Percentiles rank a stretch among this genome's conserved stretches.
These are phyloP conservation scores for Eucalyptus pumila DNA, from an alignment of 345 rosid genomes.

Conservation along the genomic window DNA sequence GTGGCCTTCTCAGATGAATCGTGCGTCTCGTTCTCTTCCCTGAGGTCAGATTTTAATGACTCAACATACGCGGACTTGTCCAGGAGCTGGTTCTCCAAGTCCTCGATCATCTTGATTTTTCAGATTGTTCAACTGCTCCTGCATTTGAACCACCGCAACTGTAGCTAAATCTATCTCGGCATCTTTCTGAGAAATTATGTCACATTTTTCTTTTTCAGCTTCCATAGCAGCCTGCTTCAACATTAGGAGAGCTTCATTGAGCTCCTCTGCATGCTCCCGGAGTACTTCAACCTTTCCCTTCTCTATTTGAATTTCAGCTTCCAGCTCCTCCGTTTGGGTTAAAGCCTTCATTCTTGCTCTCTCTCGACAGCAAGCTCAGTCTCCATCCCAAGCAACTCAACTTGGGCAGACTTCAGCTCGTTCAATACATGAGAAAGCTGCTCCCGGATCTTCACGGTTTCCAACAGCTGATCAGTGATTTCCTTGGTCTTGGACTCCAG, in stretches of 20 bases:
- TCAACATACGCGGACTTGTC: conserved; percentile 5
- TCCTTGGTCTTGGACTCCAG: conserved; percentile 26
- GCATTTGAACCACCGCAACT: neutral
- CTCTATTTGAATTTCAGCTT: conserved; percentile 15
- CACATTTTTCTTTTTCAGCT: conserved; percentile 5
- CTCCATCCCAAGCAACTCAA: conserved; percentile 16
- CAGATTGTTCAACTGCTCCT: conserved; percentile 8
- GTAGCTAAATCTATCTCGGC: conserved; percentile 1
- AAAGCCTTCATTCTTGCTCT: conserved; percentile 22
- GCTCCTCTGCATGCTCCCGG: neutral
- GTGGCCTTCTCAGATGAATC: conserved; percentile 4
- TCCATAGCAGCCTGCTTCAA: conserved; percentile 7
- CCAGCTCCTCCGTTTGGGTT: conserved; percentile 10
- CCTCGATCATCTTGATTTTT: conserved; percentile 1
- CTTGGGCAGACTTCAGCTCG: conserved; percentile 23
- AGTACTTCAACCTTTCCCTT: conserved; percentile 29
- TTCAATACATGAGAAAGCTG: conserved; percentile 14
- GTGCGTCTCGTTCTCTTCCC: conserved; percentile 2
- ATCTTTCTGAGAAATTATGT: conserved; percentile 9
- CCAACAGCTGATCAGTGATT: conserved; percentile 9
- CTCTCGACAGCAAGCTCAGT: conserved; percentile 19
- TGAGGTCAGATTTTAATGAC: conserved; percentile 4
- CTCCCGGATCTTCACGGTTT: neutral
- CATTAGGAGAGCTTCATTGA: conserved; percentile 7
- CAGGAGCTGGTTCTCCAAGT: conserved; percentile 17